Percentiles rank a stretch among this genome's conserved stretches.
These are phyloP conservation scores for Mycosphaerella sp. DNA, from an alignment of 2,329 filamentous ascomycete genomes.

Conservation along the genomic window DNA sequence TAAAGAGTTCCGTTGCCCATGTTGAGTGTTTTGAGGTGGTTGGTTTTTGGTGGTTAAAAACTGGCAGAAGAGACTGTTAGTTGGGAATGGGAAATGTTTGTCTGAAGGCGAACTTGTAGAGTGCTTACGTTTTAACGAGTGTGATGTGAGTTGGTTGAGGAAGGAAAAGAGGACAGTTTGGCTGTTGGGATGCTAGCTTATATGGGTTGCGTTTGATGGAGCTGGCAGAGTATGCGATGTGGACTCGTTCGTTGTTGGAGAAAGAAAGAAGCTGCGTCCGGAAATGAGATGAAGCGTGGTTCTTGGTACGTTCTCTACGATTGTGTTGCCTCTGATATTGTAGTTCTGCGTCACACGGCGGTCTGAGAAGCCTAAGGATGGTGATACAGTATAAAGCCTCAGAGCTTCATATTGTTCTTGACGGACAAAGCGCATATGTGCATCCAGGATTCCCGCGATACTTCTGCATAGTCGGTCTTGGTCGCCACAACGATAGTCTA, in stretches of 20 bases:
- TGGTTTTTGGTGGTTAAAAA: not conserved
- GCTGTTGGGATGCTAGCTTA: not conserved
- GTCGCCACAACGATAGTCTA: not conserved
- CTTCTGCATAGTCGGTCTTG: too few species aligned
- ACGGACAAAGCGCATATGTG: too few species aligned
- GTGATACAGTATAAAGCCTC: too few species aligned
- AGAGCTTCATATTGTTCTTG: too few species aligned
- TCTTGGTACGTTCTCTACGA: not conserved
- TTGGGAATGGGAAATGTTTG: too few species aligned
- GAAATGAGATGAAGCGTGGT: not conserved
- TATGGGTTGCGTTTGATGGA: not conserved
- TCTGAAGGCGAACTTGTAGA: not conserved
- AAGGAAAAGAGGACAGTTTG: not conserved
- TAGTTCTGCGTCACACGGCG: not conserved
- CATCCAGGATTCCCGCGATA: too few species aligned
- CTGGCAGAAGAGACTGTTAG: too few species aligned
- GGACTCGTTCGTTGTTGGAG: not conserved
- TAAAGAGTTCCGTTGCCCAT: not conserved
- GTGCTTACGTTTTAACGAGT: not conserved
- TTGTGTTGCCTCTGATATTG: not conserved
- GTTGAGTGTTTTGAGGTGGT: not conserved
- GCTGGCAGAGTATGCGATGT: not conserved
- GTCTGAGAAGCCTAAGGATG: too few species aligned
- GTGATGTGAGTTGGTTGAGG: not conserved
- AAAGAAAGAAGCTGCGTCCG: not conserved